Conservation (phyloP, 2,329 filamentous ascomycete species). For the Hymenoscyphus linearis region DNA sequence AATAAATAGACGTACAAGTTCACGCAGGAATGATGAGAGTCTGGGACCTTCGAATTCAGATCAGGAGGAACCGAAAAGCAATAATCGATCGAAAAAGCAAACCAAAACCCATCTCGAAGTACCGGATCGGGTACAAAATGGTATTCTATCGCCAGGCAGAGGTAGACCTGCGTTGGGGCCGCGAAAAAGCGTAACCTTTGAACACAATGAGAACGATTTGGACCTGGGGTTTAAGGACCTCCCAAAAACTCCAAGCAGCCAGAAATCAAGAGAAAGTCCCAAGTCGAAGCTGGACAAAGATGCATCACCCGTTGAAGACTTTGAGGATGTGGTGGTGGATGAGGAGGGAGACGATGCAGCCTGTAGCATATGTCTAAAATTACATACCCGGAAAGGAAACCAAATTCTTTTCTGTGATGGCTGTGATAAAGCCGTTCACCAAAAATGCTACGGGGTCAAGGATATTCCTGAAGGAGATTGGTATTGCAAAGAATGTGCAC, state of each 20-base stretch:
- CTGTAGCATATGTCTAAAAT: slow-evolving; percentile 52
- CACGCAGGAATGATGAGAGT: background rate
- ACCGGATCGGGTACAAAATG: slow-evolving; percentile 36
- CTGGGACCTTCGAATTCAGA: background rate
- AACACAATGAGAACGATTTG: slow-evolving; percentile 38
- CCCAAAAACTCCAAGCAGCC: slow-evolving; percentile 25
- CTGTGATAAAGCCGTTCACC: slow-evolving; percentile 58
- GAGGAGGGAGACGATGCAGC: slow-evolving; percentile 42
- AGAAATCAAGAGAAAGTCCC: slow-evolving; percentile 8
- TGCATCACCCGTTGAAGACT: background rate
- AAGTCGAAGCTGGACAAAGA: slow-evolving; percentile 2
- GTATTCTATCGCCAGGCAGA: slow-evolving; percentile 52
- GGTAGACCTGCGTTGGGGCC: slow-evolving; percentile 30
- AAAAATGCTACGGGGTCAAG: slow-evolving; percentile 53
- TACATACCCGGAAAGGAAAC: slow-evolving; percentile 53
- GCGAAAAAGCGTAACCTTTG: slow-evolving; percentile 53
- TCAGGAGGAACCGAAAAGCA: slow-evolving; percentile 1
- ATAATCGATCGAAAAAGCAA: background rate
- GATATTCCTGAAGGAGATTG: slow-evolving; percentile 58
- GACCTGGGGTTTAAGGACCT: slow-evolving; percentile 46
- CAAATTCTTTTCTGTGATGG: slow-evolving; percentile 60
- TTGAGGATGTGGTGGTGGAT: background rate
- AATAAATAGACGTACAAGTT: background rate
- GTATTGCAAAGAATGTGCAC: slow-evolving; percentile 51
- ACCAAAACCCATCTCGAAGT: background rate